Evolutionary conservation across 2,329 filamentous ascomycete species (phyloP), one percentile per base, ranked within the genome.

Genomic region (Canariomyces notabilis): DNA sequence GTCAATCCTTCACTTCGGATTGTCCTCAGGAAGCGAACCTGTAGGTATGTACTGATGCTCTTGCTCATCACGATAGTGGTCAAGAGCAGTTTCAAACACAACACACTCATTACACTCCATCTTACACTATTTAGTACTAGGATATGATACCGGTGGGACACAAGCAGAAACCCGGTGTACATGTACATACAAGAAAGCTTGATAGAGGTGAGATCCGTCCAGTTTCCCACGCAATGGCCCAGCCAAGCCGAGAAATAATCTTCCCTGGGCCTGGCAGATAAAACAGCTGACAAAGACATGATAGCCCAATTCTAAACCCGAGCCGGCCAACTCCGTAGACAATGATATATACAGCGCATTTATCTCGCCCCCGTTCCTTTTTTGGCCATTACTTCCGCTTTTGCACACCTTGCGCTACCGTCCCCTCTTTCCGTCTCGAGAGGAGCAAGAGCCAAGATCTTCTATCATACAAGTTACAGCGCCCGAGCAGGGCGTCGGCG

Each of bases 121-220:
- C 23, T 16, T 42, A 49, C 47, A 49, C 11, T 12, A 11, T 12
- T 29, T 12, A 22, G 26, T 6, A 36, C 6, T 36, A 42, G 6
- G 42, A 12, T 29, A 8, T 29, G 14, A 4, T 29, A 29, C 4
- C 7, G 22, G 7, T 11, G 26, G 8, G 42, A 16, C 12, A 26
- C 11, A 38, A 34, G n/a, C n/a, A 32, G 4, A 39, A 16, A 23
- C 15, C 22, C 23, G 8, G 19, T 45, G 33, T 49, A 49, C 41
- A 42, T 42, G 46, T 49, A 49, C 46, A 45, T 8, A 31, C 35
- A 14, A 20, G 9, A 26, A 42, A 43, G 22, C 15, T 23, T 31
- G 38, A 43, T 26, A n/a, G 38, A 45, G 42, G 38, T 50, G 48
- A 46, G 48, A 45, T 42, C 44, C 38, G 37, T 7, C 22, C 41